Conservation (phyloP, 768 basidiomycete species). For the Nidularia sp. region DNA sequence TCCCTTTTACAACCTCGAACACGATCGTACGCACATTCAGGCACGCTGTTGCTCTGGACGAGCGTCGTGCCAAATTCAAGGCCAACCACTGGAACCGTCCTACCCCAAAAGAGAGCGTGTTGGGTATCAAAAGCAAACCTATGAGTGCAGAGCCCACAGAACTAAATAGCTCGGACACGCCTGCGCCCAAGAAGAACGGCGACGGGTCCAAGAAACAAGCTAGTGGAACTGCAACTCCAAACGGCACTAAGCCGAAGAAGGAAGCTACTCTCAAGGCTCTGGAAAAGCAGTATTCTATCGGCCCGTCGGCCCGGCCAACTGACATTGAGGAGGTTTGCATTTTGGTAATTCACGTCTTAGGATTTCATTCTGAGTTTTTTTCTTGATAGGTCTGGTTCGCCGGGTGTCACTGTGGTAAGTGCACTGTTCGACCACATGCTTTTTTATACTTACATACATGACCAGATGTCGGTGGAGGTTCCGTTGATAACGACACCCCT, state of each 20-base stretch:
- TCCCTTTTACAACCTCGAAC: conserved; percentile 58
- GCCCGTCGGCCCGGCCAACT: conserved; percentile 11
- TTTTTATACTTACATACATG: not conserved
- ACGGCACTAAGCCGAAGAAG: conserved; percentile 4
- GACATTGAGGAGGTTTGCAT: conserved; percentile 71
- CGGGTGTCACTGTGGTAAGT: conserved; percentile 44
- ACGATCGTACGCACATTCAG: conserved; percentile 55
- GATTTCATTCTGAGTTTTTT: conserved; percentile 7
- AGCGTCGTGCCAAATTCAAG: conserved; percentile 57
- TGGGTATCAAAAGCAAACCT: conserved; percentile 10
- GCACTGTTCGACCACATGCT: not conserved
- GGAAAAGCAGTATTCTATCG: too few relatives aligned
- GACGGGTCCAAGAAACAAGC: not conserved
- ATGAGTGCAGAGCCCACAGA: too few relatives aligned
- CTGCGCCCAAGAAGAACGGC: not conserved
- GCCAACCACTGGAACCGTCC: conserved; percentile 45
- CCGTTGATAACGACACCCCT: conserved; percentile 40
- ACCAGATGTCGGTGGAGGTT: conserved; percentile 57
- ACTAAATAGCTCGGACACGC: not conserved
- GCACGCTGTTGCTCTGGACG: conserved; percentile 64
- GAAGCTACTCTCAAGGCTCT: too few relatives aligned
- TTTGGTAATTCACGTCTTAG: conserved; percentile 20
- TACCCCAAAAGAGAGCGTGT: conserved; percentile 16
- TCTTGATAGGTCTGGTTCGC: conserved; percentile 4
- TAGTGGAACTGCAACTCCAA: conserved; percentile 1